Evolutionary conservation across 352 stramenopile species (phyloP).

Genomic region (Pythium phragmitis): DNA sequence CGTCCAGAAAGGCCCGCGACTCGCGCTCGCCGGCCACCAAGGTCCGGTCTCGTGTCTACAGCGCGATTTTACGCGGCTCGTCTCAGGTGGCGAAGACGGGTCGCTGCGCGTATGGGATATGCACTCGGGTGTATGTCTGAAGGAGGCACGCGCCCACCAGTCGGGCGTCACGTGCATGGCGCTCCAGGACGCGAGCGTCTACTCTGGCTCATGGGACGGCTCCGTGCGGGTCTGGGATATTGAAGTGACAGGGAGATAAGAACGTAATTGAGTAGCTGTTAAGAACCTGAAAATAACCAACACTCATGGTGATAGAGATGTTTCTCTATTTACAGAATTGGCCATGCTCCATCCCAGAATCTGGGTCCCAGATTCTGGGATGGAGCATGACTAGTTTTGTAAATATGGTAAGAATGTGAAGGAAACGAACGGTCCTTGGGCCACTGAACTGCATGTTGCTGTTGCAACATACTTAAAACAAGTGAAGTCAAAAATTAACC

Average conservation of each 20-base stretch:
- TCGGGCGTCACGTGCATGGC: constrained; percentile 66
- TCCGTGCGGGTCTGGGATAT: constrained; percentile 69
- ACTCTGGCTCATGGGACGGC: constrained; percentile 77
- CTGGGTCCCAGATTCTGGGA: no score
- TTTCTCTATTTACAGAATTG: background rate
- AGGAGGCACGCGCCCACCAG: constrained; percentile 53
- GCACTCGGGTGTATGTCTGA: constrained; percentile 67
- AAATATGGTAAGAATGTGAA: no score
- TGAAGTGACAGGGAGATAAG: constrained; percentile 27
- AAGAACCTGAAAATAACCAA: constrained; percentile 9
- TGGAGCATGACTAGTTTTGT: no score
- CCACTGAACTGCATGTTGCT: constrained; percentile 15
- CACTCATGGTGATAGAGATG: constrained; percentile 4
- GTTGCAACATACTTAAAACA: constrained; percentile 11
- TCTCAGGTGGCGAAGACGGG: constrained; percentile 77
- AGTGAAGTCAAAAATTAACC: constrained; percentile 4
- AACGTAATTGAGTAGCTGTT: constrained; percentile 1
- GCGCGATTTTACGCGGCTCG: constrained; percentile 78
- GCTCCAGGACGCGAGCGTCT: constrained; percentile 62
- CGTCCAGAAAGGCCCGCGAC: constrained; percentile 59
- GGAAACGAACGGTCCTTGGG: constrained; percentile 4
- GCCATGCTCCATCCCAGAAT: background rate
- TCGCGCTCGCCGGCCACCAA: constrained; percentile 50
- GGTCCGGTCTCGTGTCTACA: constrained; percentile 65
- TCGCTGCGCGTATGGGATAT: constrained; percentile 77